phyloP scores from a whole-genome alignment of 768 basidiomycete species.

The Mycena floridula region DNA sequence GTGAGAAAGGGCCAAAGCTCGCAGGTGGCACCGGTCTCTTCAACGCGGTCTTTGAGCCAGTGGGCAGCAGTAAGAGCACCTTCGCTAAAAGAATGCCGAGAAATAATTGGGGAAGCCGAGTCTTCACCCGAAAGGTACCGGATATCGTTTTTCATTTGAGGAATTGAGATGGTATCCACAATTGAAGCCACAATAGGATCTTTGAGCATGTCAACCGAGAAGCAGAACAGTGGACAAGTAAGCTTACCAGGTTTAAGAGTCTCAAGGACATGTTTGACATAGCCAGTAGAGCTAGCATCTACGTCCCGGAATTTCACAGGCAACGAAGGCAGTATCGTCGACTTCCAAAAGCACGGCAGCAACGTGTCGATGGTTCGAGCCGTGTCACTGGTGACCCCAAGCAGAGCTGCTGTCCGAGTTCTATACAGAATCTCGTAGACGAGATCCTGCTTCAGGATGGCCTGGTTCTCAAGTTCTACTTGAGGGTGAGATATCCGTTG shows the following conservation, averaged over 20 bases:
- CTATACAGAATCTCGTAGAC: conserved; percentile 35
- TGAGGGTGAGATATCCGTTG: conserved; percentile 7
- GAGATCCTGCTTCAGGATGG: conserved; percentile 2
- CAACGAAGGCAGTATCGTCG: conserved; percentile 48
- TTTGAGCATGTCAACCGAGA: too few relatives aligned
- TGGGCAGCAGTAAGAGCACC: conserved; percentile 61
- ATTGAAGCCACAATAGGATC: conserved; percentile 63
- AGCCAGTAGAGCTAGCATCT: conserved; percentile 43
- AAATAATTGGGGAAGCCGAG: conserved; percentile 59
- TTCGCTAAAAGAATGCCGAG: conserved; percentile 75
- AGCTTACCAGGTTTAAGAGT: conserved; percentile 61
- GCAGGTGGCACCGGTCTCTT: conserved; percentile 72
- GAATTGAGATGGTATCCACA: conserved; percentile 63
- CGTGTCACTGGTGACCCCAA: conserved; percentile 37
- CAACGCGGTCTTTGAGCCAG: conserved; percentile 71
- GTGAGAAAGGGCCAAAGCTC: conserved; percentile 55
- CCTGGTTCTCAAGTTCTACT: conserved; percentile 6
- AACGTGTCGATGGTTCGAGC: conserved; percentile 48
- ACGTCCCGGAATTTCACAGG: conserved; percentile 52
- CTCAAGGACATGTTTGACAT: conserved; percentile 51
- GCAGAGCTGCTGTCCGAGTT: conserved; percentile 37
- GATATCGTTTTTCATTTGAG: conserved; percentile 63
- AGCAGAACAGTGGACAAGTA: too few relatives aligned
- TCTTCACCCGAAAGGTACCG: conserved; percentile 85
- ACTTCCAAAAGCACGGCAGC: conserved; percentile 72